Evolutionary conservation across 1,139 yeast genomes (phyloP).

Genomic region (Scheffersomyces stambukii): DNA sequence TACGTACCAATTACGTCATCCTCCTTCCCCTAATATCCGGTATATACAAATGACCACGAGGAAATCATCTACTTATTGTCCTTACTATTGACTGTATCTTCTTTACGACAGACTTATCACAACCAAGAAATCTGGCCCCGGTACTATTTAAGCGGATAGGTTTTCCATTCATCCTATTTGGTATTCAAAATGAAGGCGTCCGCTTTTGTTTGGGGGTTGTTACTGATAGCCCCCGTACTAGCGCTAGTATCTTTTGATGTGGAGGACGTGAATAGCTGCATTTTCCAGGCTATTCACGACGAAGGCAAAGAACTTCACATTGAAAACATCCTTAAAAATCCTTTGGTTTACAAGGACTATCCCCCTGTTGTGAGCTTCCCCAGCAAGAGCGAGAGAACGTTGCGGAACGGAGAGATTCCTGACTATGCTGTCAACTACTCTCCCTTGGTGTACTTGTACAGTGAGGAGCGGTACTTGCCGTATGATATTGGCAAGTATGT

Average conservation of each 20-base stretch:
- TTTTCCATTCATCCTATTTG: no score
- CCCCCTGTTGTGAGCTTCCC: conserved; percentile 39
- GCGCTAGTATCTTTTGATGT: conserved; percentile 8
- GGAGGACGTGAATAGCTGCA: conserved; percentile 6
- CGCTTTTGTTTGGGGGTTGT: no score
- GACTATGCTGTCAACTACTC: conserved; percentile 67
- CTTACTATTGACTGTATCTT: no score
- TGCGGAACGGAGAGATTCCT: conserved; percentile 63
- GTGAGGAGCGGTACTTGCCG: conserved; percentile 86
- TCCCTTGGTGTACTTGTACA: conserved; percentile 80
- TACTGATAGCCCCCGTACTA: conserved; percentile 3
- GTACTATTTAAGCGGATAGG: no score
- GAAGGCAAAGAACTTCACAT: conserved; percentile 10
- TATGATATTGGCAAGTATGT: conserved; percentile 74
- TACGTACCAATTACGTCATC: no score
- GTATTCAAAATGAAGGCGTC: no score
- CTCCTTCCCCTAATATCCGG: no score
- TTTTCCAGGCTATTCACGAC: conserved; percentile 9
- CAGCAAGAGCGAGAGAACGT: conserved; percentile 22
- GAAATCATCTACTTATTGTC: no score
- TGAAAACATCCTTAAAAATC: conserved; percentile 13
- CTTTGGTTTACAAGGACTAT: conserved; percentile 24
- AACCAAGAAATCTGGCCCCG: no score
- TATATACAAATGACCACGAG: no score
- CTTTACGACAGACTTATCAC: no score